phyloP scores from a whole-genome alignment of 306 rosid genomes.

The Begonia loranthoides region DNA sequence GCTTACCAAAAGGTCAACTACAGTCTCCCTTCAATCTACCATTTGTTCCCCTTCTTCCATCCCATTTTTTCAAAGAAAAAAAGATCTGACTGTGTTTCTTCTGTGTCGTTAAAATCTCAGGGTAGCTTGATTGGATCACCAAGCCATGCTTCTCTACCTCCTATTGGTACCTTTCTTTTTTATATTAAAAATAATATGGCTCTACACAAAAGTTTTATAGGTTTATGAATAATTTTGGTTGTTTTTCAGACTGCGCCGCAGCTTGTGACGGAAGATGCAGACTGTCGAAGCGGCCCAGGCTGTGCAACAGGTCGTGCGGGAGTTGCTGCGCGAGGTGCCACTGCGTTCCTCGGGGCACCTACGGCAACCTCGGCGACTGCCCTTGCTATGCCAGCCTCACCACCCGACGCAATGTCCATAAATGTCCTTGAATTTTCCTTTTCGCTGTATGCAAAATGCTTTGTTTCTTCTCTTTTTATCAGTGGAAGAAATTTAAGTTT shows the following conservation, averaged over 20 bases:
- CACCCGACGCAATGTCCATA: constrained; percentile 11
- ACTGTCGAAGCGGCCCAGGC: constrained; percentile 4
- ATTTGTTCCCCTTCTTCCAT: not conserved
- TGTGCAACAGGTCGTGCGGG: constrained; percentile 22
- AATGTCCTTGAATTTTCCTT: constrained; percentile 10
- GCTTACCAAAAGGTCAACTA: not conserved
- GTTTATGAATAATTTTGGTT: not conserved
- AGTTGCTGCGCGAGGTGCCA: constrained; percentile 14
- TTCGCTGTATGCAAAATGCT: not conserved
- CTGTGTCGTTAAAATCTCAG: not conserved
- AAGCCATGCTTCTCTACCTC: not conserved
- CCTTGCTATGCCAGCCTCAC: constrained; percentile 20
- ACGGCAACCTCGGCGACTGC: constrained; percentile 16
- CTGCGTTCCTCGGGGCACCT: constrained; percentile 21
- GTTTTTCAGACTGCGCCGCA: constrained; percentile 9
- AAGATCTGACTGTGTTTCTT: not conserved
- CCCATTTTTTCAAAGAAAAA: not conserved
- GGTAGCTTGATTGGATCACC: constrained; percentile 4
- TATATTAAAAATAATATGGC: no score
- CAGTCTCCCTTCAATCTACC: not conserved
- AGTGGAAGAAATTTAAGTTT: no score
- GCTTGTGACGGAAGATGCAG: constrained; percentile 12
- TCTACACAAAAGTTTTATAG: no score
- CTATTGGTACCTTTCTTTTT: constrained; percentile 2
- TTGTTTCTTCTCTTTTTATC: no score